These are phyloP conservation scores for Juglanconis juglandina DNA, from an alignment of 2,329 filamentous ascomycete species.

Conservation along the genomic window DNA sequence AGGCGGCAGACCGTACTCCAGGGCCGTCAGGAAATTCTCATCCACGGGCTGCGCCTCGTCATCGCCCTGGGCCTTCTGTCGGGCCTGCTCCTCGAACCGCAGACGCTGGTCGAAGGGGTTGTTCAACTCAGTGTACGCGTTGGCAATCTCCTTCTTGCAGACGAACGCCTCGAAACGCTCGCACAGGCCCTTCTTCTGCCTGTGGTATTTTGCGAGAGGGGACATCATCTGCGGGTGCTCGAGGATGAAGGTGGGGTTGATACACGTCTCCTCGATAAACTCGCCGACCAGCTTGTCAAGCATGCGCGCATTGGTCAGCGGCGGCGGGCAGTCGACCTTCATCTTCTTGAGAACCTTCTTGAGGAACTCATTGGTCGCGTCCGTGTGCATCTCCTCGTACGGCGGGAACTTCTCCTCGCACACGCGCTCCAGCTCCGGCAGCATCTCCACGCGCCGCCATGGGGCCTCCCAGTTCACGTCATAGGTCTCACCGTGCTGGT, in stretches of 20 bases:
- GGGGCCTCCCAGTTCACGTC: slow-evolving; percentile 95
- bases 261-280: slow-evolving; percentile 89
- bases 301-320: slow-evolving; percentile 91
- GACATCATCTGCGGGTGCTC: slow-evolving; percentile 83
- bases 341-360: slow-evolving; percentile 80
- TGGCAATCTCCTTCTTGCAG: slow-evolving; percentile 94
- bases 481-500: slow-evolving; percentile 79
- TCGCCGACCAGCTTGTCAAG: slow-evolving; percentile 92
- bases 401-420: slow-evolving; percentile 92
- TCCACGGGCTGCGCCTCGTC: slow-evolving; percentile 95
- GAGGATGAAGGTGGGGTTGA: slow-evolving; percentile 92
- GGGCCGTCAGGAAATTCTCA: slow-evolving; percentile 56
- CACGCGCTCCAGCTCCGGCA: slow-evolving; percentile 83
- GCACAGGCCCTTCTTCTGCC: slow-evolving; percentile 75
- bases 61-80: slow-evolving; percentile 93
- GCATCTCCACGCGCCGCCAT: slow-evolving; percentile 95
- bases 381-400: slow-evolving; percentile 82
- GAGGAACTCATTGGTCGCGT: slow-evolving; percentile 86
- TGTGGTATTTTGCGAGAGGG: slow-evolving; percentile 93
- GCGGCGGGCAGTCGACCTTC: slow-evolving; percentile 84
- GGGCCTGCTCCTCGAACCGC: slow-evolving; percentile 90
- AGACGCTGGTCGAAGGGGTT: slow-evolving; percentile 92
- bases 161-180: slow-evolving; percentile 98
- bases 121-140: slow-evolving; percentile 82
- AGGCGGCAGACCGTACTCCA: slow-evolving; percentile 74